phyloP scores from a whole-genome alignment of 2,329 filamentous ascomycete species.

The Fusarium sp. region DNA sequence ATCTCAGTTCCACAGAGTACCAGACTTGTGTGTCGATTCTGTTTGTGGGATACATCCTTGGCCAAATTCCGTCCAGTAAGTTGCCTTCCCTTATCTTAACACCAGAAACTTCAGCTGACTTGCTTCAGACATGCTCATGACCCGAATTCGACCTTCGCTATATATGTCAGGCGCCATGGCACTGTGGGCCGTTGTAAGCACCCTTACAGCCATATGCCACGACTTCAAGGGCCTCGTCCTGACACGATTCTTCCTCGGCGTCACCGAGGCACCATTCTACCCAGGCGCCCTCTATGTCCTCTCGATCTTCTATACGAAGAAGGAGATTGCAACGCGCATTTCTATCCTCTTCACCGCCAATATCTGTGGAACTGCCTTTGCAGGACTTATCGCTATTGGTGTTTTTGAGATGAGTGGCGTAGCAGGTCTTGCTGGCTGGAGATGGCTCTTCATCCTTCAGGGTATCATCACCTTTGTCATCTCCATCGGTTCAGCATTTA shows the following conservation, averaged over 20 bases:
- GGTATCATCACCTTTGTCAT: constrained; percentile 41
- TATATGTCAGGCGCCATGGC: constrained; percentile 55
- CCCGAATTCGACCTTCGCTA: constrained; percentile 55
- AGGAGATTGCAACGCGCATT: constrained; percentile 56
- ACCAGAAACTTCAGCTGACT: not conserved
- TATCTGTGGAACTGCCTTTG: constrained; percentile 52
- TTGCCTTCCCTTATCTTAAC: constrained; percentile 41
- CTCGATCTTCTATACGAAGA: constrained; percentile 65
- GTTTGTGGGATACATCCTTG: constrained; percentile 51
- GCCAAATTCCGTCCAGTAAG: constrained; percentile 51
- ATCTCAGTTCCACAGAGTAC: constrained; percentile 53
- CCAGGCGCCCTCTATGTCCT: constrained; percentile 55
- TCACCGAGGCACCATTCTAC: constrained; percentile 57
- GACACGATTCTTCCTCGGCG: constrained; percentile 54
- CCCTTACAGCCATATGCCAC: constrained; percentile 54
- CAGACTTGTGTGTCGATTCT: constrained; percentile 51
- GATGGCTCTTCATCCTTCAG: constrained; percentile 50
- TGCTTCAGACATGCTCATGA: constrained; percentile 54
- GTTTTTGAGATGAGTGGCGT: constrained; percentile 48
- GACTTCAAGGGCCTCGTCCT: constrained; percentile 56
- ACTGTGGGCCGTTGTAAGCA: constrained; percentile 57
- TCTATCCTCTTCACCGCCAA: constrained; percentile 58
- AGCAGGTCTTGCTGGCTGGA: constrained; percentile 45
- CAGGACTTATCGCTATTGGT: constrained; percentile 58
- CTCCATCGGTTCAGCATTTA: constrained; percentile 47